Percentiles rank a stretch among this genome's conserved stretches.
phyloP scores from a whole-genome alignment of 495 filamentous ascomycete species.

The Cairneyella variabilis region DNA sequence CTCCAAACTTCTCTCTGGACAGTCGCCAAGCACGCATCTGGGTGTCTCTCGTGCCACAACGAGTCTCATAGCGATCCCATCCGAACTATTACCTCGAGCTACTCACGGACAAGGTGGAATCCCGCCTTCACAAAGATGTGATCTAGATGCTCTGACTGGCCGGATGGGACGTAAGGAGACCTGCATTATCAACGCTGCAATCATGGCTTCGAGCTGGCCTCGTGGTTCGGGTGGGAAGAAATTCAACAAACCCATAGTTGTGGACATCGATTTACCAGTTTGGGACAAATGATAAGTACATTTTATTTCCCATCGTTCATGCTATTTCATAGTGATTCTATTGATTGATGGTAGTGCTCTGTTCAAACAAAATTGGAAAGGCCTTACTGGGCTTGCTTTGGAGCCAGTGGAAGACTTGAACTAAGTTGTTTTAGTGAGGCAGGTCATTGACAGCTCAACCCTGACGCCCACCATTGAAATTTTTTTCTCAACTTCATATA shows the following conservation, averaged over 20 bases:
- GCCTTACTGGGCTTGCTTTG: too few relatives aligned
- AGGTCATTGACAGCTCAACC: too few relatives aligned
- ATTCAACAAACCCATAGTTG: slow-evolving; percentile 72
- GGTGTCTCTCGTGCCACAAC: not conserved
- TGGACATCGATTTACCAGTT: slow-evolving; percentile 72
- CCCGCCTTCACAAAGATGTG: slow-evolving; percentile 34
- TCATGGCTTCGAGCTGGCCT: slow-evolving; percentile 64
- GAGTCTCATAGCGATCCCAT: slow-evolving; percentile 3
- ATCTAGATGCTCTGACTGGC: slow-evolving; percentile 38
- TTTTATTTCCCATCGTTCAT: too few relatives aligned
- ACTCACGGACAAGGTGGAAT: slow-evolving; percentile 34
- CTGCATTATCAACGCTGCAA: slow-evolving; percentile 72
- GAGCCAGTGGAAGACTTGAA: too few relatives aligned
- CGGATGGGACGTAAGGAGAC: slow-evolving; percentile 59
- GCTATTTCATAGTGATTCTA: too few relatives aligned
- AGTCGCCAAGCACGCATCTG: not conserved
- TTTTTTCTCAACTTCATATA: too few relatives aligned
- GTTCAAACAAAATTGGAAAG: too few relatives aligned
- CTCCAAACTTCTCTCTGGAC: not conserved
- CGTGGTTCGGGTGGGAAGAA: slow-evolving; percentile 51
- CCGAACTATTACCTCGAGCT: slow-evolving; percentile 9
- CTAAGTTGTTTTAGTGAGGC: too few relatives aligned
- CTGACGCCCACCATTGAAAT: too few relatives aligned
- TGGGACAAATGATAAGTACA: slow-evolving; percentile 11
- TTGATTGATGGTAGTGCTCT: too few relatives aligned